Evolutionary conservation across 1,284 basidiomycete species (phyloP).

Genomic region (Pholiota adiposa): DNA sequence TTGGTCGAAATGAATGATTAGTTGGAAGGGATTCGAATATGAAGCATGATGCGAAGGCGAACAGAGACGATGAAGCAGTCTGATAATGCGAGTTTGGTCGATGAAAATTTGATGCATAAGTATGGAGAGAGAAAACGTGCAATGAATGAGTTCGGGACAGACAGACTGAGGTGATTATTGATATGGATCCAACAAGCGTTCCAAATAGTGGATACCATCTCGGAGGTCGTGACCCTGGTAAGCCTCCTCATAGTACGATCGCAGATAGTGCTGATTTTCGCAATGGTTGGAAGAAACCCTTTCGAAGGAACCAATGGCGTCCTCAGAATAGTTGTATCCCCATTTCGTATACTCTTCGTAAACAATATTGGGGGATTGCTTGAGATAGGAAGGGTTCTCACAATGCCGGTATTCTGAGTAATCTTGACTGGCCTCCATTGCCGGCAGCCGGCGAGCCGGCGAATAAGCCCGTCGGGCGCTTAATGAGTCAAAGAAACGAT

Average conservation of each 20-base stretch:
- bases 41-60: background rate
- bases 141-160: background rate
- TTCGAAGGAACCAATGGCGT: background rate
- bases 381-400: background rate
- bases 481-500: background rate
- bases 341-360: background rate
- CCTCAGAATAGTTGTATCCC: background rate
- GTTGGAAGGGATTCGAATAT: background rate
- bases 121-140: background rate
- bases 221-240: slow-evolving; percentile 5
- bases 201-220: background rate
- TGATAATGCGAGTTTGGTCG: background rate
- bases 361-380: background rate
- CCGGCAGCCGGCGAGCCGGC: background rate
- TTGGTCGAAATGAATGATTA: background rate
- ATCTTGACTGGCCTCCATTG: background rate
- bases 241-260: slow-evolving; percentile 10
- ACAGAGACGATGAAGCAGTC: background rate
- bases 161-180: slow-evolving; percentile 3
- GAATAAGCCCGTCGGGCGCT: background rate
- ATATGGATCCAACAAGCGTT: slow-evolving; percentile 17
- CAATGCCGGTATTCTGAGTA: background rate
- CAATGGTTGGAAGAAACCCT: background rate
- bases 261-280: slow-evolving; percentile 4
- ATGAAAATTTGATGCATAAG: background rate